These are phyloP conservation scores for Ammopiptanthus mongolicus DNA, from an alignment of 306 rosid genomes.

Conservation along the genomic window DNA sequence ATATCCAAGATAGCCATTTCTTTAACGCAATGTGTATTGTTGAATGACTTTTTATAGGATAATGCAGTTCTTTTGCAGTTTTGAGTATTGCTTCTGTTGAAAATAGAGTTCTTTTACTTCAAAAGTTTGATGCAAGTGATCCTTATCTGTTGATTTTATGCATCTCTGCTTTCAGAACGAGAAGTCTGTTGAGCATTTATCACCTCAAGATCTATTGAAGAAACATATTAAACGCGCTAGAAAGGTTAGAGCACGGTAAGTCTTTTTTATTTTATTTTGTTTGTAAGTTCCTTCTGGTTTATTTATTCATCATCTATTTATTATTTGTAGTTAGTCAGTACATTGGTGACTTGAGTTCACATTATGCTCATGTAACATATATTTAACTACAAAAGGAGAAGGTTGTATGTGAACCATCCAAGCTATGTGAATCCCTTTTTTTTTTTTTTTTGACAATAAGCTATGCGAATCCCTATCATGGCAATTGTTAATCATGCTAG, in stretches of 20 bases:
- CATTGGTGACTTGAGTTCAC: neutral
- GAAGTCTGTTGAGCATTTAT: constrained; percentile 40
- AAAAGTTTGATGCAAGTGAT: neutral
- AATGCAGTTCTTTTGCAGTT: neutral
- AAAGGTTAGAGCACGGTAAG: constrained; percentile 74
- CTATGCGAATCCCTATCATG: no score
- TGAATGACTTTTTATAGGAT: neutral
- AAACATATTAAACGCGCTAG: constrained; percentile 77
- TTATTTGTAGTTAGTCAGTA: neutral
- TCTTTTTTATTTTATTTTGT: neutral
- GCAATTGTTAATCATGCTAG: no score
- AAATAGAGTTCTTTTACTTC: neutral
- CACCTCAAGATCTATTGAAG: constrained; percentile 55
- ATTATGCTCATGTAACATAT: no score
- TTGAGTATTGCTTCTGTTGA: neutral
- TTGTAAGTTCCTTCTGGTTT: neutral
- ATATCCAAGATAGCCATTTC: neutral
- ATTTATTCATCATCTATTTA: neutral
- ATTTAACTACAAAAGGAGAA: no score
- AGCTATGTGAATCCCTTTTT: no score
- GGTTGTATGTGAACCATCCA: no score
- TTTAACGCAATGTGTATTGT: neutral
- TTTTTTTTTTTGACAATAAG: no score
- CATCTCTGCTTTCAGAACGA: constrained; percentile 46
- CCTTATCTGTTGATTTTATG: neutral